A percentile compares a stretch with the other conserved stretches of the same genome.
These are phyloP conservation scores for Rhizophagus sp. DNA, from an alignment of 192 early-diverging fungal species.

Conservation along the genomic window DNA sequence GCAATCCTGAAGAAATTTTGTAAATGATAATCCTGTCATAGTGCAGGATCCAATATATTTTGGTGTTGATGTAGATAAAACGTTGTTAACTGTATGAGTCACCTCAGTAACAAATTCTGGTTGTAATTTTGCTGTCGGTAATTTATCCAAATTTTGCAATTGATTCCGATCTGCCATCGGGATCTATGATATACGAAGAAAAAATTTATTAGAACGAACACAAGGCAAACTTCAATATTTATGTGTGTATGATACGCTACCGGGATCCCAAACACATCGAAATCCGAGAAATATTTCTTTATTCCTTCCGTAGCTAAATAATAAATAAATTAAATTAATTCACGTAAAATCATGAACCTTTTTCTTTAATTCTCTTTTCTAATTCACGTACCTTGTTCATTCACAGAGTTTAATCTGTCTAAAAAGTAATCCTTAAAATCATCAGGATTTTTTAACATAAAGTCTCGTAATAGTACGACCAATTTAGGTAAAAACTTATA, in stretches of 20 bases:
- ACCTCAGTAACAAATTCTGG: neutral
- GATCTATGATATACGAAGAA: neutral
- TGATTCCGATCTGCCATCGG: neutral
- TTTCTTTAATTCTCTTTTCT: neutral
- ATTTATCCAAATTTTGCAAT: slow-evolving; percentile 16
- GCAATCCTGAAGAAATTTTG: slow-evolving; percentile 22
- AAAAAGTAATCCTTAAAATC: slow-evolving; percentile 20
- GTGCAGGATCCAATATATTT: slow-evolving; percentile 20
- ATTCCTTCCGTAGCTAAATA: slow-evolving; percentile 18
- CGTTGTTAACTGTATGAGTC: neutral
- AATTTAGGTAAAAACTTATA: slow-evolving; percentile 18
- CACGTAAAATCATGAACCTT: neutral
- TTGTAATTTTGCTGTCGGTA: neutral
- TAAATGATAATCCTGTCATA: slow-evolving; percentile 17
- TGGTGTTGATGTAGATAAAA: neutral
- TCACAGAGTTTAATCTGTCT: neutral
- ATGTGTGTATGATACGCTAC: neutral
- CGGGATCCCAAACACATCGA: neutral
- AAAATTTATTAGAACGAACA: neutral
- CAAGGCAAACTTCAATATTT: neutral
- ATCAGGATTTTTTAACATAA: neutral
- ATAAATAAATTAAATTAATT: neutral
- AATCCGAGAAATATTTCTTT: slow-evolving; percentile 14
- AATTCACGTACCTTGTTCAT: slow-evolving; percentile 4
- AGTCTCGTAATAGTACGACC: slow-evolving; percentile 23